These are phyloP conservation scores for Powellomyces hirtus DNA, from an alignment of 192 early-diverging fungal species.

Conservation along the genomic window DNA sequence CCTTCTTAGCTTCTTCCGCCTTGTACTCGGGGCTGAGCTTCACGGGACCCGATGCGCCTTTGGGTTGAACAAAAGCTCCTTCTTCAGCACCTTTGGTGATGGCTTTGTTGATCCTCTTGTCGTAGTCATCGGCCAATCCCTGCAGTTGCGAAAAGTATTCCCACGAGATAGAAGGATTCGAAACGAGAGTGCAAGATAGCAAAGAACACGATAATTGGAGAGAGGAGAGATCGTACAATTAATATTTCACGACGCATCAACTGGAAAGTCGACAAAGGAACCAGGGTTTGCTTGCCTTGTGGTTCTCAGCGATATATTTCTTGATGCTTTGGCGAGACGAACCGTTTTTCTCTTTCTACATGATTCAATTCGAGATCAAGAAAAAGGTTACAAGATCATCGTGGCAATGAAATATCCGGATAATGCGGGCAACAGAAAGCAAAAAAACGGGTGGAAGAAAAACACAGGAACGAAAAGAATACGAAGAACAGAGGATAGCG, in stretches of 20 bases:
- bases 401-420: background rate
- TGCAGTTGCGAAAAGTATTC: background rate
- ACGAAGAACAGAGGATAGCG: background rate
- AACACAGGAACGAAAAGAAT: background rate
- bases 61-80: conserved; percentile 63
- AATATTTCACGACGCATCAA: no score
- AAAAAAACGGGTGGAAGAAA: background rate
- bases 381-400: conserved; percentile 2
- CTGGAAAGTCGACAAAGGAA: background rate
- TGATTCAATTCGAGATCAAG: background rate
- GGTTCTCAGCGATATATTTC: conserved; percentile 75
- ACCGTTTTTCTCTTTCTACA: conserved; percentile 66
- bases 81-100: conserved; percentile 67
- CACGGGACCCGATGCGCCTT: conserved; percentile 63
- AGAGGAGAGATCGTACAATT: no score
- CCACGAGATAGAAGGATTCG: background rate
- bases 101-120: conserved; percentile 59
- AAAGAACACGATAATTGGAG: background rate
- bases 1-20: conserved; percentile 14
- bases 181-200: background rate
- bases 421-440: background rate
- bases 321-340: conserved; percentile 74
- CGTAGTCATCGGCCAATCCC: conserved; percentile 44
- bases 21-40: conserved; percentile 35
- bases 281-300: conserved; percentile 39